Evolutionary conservation across 2,329 filamentous ascomycete genomes (phyloP), one percentile per base, ranked within the genome.

Genomic region (Penicillium palitans): DNA sequence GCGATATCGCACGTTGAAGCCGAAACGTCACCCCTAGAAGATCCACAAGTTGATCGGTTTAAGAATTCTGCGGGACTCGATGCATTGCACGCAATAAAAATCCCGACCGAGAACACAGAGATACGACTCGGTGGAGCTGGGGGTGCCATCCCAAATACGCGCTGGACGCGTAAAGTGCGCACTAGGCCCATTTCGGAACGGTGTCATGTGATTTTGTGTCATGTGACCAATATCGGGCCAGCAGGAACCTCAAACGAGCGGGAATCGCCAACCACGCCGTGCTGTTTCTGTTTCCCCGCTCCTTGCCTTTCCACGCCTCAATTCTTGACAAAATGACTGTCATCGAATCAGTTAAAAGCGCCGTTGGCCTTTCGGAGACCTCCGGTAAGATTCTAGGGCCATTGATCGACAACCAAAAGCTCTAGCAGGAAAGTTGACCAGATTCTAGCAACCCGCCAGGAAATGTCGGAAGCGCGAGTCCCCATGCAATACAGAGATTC

Each of bases 401-500:
- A 72, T 72, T 71, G 67, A 60, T 33, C 40, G n/a, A 52, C 52
- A 35, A 39, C 35, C 47, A 41, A 54, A 52, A 39, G 46, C 54
- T 37, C 55, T 55, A 51, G 52, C 42, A 59, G 46, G 49, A 51
- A 64, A 61, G 57, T 59, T 67, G 45, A 67, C 55, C 33, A 35
- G 19, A 50, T 44, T 46, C 51, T 66, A 71, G 71, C 72, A 50
- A 67, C 70, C 61, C 87, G 91, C 78, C 88, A 96, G 82, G 90
- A 95, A 79, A 98, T 98, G 93, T 88, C 90, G 73, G 91, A 91
- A 71, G 93, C 93, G 67, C 88, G 86, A 73, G 84, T 98, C 52
- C 93, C 95, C 13, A 79, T 98, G 55, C 84, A 90, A 70, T 99
- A 99, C 84, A 87, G 95, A 75, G 95, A 99, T 80, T 93, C 88